Base-by-base conservation (phyloP, 495 filamentous ascomycete genomes). In the Acidiella bohemica region DNA sequence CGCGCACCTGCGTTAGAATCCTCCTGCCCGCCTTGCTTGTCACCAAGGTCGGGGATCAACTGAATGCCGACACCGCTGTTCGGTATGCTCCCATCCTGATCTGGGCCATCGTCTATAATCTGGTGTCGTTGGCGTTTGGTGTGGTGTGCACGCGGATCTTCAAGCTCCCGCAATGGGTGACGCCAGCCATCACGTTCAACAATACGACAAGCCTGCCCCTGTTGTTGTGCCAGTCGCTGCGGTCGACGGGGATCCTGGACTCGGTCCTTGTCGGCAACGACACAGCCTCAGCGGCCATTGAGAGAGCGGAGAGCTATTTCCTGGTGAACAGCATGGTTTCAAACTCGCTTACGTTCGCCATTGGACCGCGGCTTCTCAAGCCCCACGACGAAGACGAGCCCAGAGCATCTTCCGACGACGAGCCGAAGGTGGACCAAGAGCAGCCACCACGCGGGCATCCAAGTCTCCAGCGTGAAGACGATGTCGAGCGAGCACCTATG, bases 131-230 rank as follows among this genome's bases (percentile, higher is more conserved):
- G 32, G 43, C 51, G 0, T 47, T 81, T 16, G 75, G 71, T 1
- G 56, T 60, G 24, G 32, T 61, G 2, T 44, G 59, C 0, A 67
- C 63, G 0, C 58, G 59, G 25, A 10, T 66, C 3, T 66, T 80
- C 38, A 60, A 64, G 16, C 61, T 84, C 24, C 81, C 79, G 2
- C 58, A 61, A 35, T 86, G 78, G 79, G 67, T 71, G 11, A 73
- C 72, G 0, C 73, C 75, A 0, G 75, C 77, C 1, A 66, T 81
- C 33, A 65, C 75, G 28, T 83, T 85, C 61, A 87, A 84, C 61
- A 88, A 85, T 51, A 82, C 81, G 0, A 81, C 76, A 0, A 72
- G 67, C 20, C 71, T 84, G 23, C 81, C 80, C 0, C 60, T 88
- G 12, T 61, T 84, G 3, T 66, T 85, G 2, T 64, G 83, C 24